phyloP scores from a whole-genome alignment of 2,329 filamentous ascomycete species.

The Colletotrichum falcatum region DNA sequence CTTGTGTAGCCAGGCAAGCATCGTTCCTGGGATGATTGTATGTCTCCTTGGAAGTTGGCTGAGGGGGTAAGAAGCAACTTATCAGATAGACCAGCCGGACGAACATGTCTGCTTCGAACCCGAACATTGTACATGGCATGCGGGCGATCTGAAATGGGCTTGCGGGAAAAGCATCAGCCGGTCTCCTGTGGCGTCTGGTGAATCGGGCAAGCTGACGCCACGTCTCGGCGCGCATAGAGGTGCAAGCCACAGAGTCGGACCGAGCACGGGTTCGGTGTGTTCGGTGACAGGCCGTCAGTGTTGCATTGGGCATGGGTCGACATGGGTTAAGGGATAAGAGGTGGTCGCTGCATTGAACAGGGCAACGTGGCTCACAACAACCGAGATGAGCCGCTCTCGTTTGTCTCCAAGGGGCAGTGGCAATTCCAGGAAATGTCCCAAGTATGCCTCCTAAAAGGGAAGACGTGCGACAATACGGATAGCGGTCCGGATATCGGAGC shows the following conservation, averaged over 20 bases:
- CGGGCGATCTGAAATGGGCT: background rate
- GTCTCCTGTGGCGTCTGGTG: conserved; percentile 3
- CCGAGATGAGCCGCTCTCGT: conserved; percentile 30
- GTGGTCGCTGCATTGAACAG: conserved; percentile 20
- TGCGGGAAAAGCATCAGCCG: background rate
- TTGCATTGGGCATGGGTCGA: conserved; percentile 22
- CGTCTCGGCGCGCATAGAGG: conserved; percentile 9
- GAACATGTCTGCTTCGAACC: background rate
- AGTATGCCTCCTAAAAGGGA: conserved; percentile 33
- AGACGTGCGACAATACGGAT: conserved; percentile 34
- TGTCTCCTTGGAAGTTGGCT: background rate
- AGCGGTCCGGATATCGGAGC: conserved; percentile 32
- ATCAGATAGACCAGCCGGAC: background rate
- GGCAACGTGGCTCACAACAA: conserved; percentile 28
- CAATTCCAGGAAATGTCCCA: conserved; percentile 27
- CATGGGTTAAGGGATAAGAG: conserved; percentile 24
- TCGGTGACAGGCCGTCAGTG: conserved; percentile 2
- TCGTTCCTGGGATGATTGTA: background rate
- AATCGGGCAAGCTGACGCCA: conserved; percentile 16
- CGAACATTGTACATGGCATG: background rate
- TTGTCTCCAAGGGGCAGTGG: conserved; percentile 27
- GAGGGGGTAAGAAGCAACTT: background rate
- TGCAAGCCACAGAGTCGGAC: conserved; percentile 6
- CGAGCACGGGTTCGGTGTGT: conserved; percentile 4
- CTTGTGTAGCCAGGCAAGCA: background rate